Conservation (phyloP, 202 grass and related monocot genomes). For the Zoysia matrella region DNA sequence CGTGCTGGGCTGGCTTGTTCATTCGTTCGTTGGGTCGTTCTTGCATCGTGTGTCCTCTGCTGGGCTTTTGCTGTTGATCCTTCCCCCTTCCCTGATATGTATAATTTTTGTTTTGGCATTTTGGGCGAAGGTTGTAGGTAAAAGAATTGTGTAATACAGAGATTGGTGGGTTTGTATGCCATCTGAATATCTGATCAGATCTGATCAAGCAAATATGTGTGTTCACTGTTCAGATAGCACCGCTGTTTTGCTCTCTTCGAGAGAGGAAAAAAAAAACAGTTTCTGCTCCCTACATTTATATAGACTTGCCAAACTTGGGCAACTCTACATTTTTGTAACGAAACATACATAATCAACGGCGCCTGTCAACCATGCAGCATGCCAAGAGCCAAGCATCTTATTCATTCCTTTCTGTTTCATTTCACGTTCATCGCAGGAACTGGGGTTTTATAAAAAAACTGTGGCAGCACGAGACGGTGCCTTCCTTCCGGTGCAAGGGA, state of each 20-base stretch:
- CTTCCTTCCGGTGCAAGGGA: slow-evolving; percentile 68
- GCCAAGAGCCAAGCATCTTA: slow-evolving; percentile 37
- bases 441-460: not conserved
- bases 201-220: slow-evolving; percentile 29
- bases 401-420: slow-evolving; percentile 41
- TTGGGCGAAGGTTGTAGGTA: slow-evolving; percentile 63
- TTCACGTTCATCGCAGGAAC: not conserved
- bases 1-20: slow-evolving; percentile 42
- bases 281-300: too few species aligned
- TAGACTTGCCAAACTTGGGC: not conserved
- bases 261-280: too few species aligned
- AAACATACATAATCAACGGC: not conserved
- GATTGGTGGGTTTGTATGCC: slow-evolving; percentile 44
- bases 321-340: not conserved
- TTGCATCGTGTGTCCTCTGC: slow-evolving; percentile 26
- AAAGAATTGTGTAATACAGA: slow-evolving; percentile 52
- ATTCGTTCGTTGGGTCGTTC: slow-evolving; percentile 28
- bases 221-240: not conserved
- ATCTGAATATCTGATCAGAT: not conserved
- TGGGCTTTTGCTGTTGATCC: slow-evolving; percentile 27
- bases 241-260: not conserved
- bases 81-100: slow-evolving; percentile 52
- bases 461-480: slow-evolving; percentile 28
- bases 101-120: slow-evolving; percentile 52
- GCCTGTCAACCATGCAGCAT: slow-evolving; percentile 25